These are phyloP conservation scores for Phylloporus arenicola DNA, from an alignment of 768 basidiomycete species.

Conservation along the genomic window DNA sequence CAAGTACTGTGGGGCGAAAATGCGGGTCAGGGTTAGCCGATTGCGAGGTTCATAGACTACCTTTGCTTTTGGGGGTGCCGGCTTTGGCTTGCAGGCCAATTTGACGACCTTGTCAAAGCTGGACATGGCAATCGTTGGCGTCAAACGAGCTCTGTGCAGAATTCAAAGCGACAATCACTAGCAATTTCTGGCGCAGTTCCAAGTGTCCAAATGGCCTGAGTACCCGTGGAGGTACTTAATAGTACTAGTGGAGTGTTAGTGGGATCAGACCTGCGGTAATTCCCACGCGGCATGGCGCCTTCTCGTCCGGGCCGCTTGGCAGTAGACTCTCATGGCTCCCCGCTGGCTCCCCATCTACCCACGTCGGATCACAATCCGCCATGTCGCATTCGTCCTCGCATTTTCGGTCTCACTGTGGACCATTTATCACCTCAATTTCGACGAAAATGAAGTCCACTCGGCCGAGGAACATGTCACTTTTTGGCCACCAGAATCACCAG, in stretches of 20 bases:
- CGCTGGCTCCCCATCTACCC: not conserved
- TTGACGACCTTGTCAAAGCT: constrained; percentile 91
- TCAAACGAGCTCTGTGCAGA: not conserved
- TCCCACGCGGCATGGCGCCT: not conserved
- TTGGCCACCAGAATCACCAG: constrained; percentile 27
- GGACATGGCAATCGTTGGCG: constrained; percentile 43
- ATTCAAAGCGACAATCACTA: constrained; percentile 17
- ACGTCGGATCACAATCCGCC: constrained; percentile 21
- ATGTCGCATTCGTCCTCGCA: constrained; percentile 15
- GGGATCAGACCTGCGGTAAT: not conserved
- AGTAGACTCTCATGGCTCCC: not conserved
- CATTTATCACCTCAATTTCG: constrained; percentile 11
- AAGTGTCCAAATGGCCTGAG: not conserved
- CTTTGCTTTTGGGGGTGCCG: constrained; percentile 93
- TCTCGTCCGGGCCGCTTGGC: not conserved
- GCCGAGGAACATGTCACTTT: constrained; percentile 12
- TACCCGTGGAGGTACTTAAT: not conserved
- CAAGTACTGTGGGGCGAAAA: constrained; percentile 60
- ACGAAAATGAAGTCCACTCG: not conserved
- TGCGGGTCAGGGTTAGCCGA: not conserved
- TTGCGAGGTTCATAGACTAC: constrained; percentile 35
- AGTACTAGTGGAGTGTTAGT: not conserved
- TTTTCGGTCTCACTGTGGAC: constrained; percentile 16
- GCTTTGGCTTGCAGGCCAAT: constrained; percentile 95
- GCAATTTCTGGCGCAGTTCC: not conserved